A percentile compares a stretch with the other conserved stretches of the same genome.
Conservation (phyloP, 2,329 filamentous ascomycete species). For the Fusarium sororula region DNA sequence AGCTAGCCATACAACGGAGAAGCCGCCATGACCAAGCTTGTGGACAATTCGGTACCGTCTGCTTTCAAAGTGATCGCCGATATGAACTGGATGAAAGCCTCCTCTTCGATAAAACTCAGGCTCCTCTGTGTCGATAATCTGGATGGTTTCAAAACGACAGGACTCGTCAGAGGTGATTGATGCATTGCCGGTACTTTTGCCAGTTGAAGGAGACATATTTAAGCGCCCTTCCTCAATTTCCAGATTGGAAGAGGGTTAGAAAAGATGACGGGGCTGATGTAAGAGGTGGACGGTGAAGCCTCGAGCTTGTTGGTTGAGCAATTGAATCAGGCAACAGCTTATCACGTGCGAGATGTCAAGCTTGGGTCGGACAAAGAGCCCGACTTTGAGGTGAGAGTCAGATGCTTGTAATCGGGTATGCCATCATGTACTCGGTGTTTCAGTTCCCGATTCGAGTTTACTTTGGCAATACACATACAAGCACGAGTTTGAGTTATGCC, state of each 20-base stretch:
- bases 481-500: no score
- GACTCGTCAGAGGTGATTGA: not conserved
- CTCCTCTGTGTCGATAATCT: not conserved
- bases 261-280: rapidly evolving
- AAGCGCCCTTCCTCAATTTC: rapidly evolving
- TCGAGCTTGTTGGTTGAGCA: not conserved
- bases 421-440: no score
- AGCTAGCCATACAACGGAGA: not conserved
- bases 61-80: not conserved
- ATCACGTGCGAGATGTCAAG: not conserved
- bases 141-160: not conserved
- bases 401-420: not conserved
- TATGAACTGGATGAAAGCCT: not conserved
- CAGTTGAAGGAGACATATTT: not conserved
- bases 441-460: no score
- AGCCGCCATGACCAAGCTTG: not conserved
- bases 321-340: not conserved
- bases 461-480: no score
- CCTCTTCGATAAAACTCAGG: not conserved
- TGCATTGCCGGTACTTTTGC: not conserved
- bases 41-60: not conserved
- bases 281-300: not conserved
- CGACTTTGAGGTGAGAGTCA: not conserved
- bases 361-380: not conserved
- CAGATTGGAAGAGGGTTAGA: rapidly evolving